Conservation (phyloP, 257 asterid genomes). For the Solanum neorickii region DNA sequence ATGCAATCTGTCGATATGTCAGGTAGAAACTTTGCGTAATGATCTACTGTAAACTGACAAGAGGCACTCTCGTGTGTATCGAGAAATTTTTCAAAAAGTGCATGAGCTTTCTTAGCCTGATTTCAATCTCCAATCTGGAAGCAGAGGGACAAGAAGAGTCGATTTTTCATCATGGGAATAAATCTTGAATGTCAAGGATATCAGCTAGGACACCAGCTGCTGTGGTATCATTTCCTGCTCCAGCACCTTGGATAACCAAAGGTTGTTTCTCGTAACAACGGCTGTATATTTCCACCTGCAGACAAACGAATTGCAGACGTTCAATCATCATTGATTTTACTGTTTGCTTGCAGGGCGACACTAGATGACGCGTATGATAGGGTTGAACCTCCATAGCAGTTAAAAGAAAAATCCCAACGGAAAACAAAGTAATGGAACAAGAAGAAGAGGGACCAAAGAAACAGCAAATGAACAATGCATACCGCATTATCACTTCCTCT, state of each 20-base stretch:
- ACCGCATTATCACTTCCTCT: slow-evolving; percentile 94
- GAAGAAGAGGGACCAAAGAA: not conserved
- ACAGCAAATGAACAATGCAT: slow-evolving; percentile 1
- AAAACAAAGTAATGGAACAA: not conserved
- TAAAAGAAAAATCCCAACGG: not conserved
- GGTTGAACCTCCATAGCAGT: not conserved
- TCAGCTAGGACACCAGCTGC: no score
- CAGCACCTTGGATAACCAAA: no score
- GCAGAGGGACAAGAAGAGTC: no score
- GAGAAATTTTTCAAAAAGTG: not conserved
- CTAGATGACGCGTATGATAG: not conserved
- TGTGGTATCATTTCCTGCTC: no score
- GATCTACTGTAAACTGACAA: not conserved
- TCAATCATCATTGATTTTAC: no score
- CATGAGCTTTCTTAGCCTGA: fast-evolving
- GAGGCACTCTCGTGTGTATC: not conserved
- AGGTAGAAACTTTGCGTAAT: not conserved
- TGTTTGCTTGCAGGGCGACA: not conserved
- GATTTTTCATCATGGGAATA: no score
- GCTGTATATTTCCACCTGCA: no score
- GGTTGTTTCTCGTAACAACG: no score
- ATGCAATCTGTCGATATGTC: no score
- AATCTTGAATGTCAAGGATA: no score
- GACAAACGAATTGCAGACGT: no score
- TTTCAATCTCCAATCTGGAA: no score